phyloP scores from a whole-genome alignment of 768 basidiomycete species.

The Panellus pusillus region DNA sequence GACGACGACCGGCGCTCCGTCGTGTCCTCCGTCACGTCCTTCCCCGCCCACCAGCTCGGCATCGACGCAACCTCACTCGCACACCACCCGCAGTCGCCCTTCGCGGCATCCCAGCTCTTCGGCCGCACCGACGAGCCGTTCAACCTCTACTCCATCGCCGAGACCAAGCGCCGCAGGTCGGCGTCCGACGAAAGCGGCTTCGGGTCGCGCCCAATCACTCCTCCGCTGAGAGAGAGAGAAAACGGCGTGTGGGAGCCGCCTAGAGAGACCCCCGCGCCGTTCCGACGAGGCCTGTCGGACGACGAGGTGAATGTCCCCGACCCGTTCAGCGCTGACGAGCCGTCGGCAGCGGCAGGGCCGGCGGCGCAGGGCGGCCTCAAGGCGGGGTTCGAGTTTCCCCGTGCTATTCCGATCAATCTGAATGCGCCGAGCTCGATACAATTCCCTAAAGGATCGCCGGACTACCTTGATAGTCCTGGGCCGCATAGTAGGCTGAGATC shows the following conservation, averaged over 20 bases:
- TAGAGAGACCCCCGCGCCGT: slow-evolving; percentile 66
- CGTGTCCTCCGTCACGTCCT: slow-evolving; percentile 67
- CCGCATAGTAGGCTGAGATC: slow-evolving; percentile 51
- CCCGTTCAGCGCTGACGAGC: slow-evolving; percentile 44
- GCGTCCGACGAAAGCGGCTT: slow-evolving; percentile 56
- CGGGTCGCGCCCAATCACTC: slow-evolving; percentile 53
- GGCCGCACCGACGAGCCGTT: slow-evolving; percentile 76
- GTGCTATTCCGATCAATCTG: slow-evolving; percentile 48
- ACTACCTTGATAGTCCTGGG: slow-evolving; percentile 62
- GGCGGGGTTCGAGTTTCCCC: slow-evolving; percentile 59
- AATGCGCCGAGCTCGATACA: slow-evolving; percentile 71
- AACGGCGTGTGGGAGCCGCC: slow-evolving; percentile 48
- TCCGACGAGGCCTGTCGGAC: slow-evolving; percentile 70
- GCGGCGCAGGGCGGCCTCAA: slow-evolving; percentile 24
- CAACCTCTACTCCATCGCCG: slow-evolving; percentile 80
- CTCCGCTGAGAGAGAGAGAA: slow-evolving; percentile 40
- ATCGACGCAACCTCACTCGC: slow-evolving; percentile 35
- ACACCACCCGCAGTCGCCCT: slow-evolving; percentile 78
- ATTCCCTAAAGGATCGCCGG: slow-evolving; percentile 79
- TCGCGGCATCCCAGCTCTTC: slow-evolving; percentile 84
- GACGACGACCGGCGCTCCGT: slow-evolving; percentile 87
- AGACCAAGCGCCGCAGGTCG: slow-evolving; percentile 58
- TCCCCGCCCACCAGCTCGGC: slow-evolving; percentile 78
- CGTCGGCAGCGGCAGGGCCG: slow-evolving; percentile 41
- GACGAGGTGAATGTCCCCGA: slow-evolving; percentile 56